Base-by-base conservation (phyloP, 169 alveolate genomes). In the Plasmodium ovale region DNA sequence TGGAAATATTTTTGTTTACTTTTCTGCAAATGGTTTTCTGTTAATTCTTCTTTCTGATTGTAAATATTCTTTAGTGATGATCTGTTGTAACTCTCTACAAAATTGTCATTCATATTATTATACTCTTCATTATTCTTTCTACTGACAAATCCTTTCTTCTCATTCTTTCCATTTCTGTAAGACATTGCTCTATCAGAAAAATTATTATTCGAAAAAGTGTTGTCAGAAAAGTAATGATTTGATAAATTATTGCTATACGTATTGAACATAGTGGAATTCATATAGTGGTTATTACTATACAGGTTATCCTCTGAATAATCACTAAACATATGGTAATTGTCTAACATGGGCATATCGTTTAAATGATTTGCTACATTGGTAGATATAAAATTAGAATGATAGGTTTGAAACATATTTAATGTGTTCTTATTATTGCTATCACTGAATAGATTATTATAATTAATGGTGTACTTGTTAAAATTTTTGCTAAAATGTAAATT, bases 391-490 rank as follows among this genome's bases (percentile, higher is more conserved):
- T 67, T 82, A 21, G 60, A 23, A 56, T 82, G 70, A 64, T 82
- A 64, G 10, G 90, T 64, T 60, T 82, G 84, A 49, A 51, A 82
- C 16, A 12, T 42, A 53, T 82, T 67, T 4, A 82, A 44, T 0
- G 90, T 59, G 51, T 82, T 31, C 9, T 82, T 67, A 54, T 74
- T 74, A 54, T 62, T 25, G 58, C 53, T 65, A 58, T 64, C 79
- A 44, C 90, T 82, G 42, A 82, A 82, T 42, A 85, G 21, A 23
- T 67, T 85, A 33, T 85, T 85, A 69, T 85, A 85, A 62, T 85
- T 85, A 6, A 85, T 85, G 6, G 85, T 53, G 49, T 85, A 85
- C 44, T 82, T 82, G 51, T 82, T 82, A 59, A 82, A 82, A 65
- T 82, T 68, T 23, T 82, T 82, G 35, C 90, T 82, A 67, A 82